These are phyloP conservation scores for Talaromyces sp. DNA, from an alignment of 2,329 filamentous ascomycete genomes.

Conservation along the genomic window DNA sequence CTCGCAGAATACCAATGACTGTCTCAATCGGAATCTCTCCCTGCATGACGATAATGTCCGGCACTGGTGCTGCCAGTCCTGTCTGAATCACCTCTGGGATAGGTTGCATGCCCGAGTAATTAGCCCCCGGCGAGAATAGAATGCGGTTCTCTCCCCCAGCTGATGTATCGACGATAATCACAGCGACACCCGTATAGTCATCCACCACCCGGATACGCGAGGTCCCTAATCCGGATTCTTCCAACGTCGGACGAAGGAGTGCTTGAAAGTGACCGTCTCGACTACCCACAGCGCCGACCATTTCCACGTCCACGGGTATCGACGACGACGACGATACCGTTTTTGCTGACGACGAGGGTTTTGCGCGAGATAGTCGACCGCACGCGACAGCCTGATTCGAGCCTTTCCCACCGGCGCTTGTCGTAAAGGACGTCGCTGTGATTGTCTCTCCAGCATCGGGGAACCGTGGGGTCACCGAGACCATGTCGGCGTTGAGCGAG, in stretches of 20 bases:
- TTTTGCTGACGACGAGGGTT: slow-evolving; percentile 15
- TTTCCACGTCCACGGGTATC: slow-evolving; percentile 48
- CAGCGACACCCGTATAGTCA: slow-evolving; percentile 61
- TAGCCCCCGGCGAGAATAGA: slow-evolving; percentile 66
- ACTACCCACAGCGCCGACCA: slow-evolving; percentile 67
- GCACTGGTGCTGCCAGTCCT: slow-evolving; percentile 35
- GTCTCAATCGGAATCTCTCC: slow-evolving; percentile 68
- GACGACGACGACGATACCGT: slow-evolving; percentile 12
- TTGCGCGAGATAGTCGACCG: slow-evolving; percentile 66
- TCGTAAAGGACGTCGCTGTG: slow-evolving; percentile 69
- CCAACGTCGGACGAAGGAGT: slow-evolving; percentile 54
- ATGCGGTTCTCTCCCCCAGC: slow-evolving; percentile 69
- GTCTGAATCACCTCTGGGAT: slow-evolving; percentile 32
- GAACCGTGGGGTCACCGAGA: slow-evolving; percentile 78
- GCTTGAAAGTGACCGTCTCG: slow-evolving; percentile 57
- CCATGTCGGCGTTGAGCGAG: slow-evolving; percentile 91
- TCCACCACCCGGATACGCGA: slow-evolving; percentile 44
- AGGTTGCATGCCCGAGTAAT: slow-evolving; percentile 44
- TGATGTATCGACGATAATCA: slow-evolving; percentile 69
- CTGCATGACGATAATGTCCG: slow-evolving; percentile 67
- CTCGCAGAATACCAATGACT: slow-evolving; percentile 54
- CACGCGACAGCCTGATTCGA: slow-evolving; percentile 92
- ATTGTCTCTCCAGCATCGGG: slow-evolving; percentile 83
- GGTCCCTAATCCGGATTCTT: slow-evolving; percentile 57
- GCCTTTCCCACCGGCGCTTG: slow-evolving; percentile 85